Evolutionary conservation across 495 filamentous ascomycete genomes (phyloP).

Genomic region (Astrothelium macrocarpum): DNA sequence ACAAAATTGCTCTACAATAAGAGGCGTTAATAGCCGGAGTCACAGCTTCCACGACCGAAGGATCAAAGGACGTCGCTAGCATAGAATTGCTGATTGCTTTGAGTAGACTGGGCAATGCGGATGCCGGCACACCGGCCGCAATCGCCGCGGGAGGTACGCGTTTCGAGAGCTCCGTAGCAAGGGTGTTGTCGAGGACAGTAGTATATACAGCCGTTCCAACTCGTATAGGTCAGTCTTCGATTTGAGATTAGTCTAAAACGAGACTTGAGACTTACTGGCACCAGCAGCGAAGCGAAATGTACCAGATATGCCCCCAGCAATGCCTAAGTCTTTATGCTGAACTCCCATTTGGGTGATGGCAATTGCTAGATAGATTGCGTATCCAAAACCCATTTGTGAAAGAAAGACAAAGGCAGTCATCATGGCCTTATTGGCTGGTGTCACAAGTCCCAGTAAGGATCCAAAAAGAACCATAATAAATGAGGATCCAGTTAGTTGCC

Average conservation of each 20-base stretch:
- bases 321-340: conserved; percentile 27
- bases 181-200: not conserved
- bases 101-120: not conserved
- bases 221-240: not conserved
- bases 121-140: not conserved
- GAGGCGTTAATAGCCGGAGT: not conserved
- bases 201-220: conserved; percentile 1
- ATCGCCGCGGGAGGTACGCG: not conserved
- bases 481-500: conserved; percentile 22
- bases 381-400: conserved; percentile 24
- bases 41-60: not conserved
- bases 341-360: conserved; percentile 29
- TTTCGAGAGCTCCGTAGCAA: not conserved
- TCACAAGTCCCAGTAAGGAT: conserved; percentile 25
- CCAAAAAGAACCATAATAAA: conserved; percentile 31
- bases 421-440: conserved; percentile 23
- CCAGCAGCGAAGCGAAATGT: conserved; percentile 30
- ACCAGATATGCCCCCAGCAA: conserved; percentile 21
- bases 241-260: not conserved
- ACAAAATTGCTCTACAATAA: conserved; percentile 3
- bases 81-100: not conserved
- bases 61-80: not conserved
- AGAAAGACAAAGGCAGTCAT: conserved; percentile 34
- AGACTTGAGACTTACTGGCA: conserved; percentile 7
- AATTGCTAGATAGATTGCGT: conserved; percentile 27